A percentile compares a stretch with the other conserved stretches of the same genome.
phyloP scores from a whole-genome alignment of 2,329 filamentous ascomycete species.

The Aspergillus fijiensis region DNA sequence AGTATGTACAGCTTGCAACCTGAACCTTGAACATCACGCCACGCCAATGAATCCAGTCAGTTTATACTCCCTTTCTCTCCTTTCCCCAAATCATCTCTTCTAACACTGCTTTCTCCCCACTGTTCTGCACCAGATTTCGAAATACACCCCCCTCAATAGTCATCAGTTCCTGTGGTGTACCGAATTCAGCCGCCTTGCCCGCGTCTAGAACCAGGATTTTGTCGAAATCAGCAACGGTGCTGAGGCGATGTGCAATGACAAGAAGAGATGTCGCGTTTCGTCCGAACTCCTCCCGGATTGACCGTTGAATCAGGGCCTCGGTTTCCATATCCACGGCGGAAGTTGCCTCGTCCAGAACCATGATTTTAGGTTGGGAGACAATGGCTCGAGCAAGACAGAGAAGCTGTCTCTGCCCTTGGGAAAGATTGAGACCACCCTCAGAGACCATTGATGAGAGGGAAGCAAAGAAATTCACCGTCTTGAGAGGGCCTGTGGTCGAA shows the following conservation, averaged over 20 bases:
- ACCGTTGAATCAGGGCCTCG: constrained; percentile 70
- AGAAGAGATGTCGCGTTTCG: constrained; percentile 62
- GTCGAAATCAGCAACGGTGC: constrained; percentile 74
- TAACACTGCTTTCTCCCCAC: constrained; percentile 25
- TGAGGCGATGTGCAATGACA: constrained; percentile 54
- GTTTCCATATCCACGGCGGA: constrained; percentile 76
- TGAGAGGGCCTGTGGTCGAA: not conserved
- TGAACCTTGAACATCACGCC: not conserved
- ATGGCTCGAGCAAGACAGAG: constrained; percentile 47
- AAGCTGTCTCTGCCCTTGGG: constrained; percentile 31
- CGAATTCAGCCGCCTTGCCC: constrained; percentile 67
- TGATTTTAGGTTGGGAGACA: constrained; percentile 69
- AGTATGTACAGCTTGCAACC: not conserved
- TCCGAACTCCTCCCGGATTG: constrained; percentile 67
- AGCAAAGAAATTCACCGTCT: constrained; percentile 52
- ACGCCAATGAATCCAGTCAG: not conserved
- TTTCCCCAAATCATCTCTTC: constrained; percentile 20
- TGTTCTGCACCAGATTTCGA: constrained; percentile 53
- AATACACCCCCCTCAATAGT: constrained; percentile 54
- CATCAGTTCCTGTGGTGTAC: constrained; percentile 63
- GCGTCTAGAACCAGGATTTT: constrained; percentile 70
- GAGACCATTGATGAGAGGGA: constrained; percentile 64
- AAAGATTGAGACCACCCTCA: constrained; percentile 66
- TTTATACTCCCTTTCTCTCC: not conserved
- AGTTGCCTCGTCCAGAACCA: constrained; percentile 79